phyloP scores from a whole-genome alignment of 257 asterid genomes.

The Osmanthus fragrans region DNA sequence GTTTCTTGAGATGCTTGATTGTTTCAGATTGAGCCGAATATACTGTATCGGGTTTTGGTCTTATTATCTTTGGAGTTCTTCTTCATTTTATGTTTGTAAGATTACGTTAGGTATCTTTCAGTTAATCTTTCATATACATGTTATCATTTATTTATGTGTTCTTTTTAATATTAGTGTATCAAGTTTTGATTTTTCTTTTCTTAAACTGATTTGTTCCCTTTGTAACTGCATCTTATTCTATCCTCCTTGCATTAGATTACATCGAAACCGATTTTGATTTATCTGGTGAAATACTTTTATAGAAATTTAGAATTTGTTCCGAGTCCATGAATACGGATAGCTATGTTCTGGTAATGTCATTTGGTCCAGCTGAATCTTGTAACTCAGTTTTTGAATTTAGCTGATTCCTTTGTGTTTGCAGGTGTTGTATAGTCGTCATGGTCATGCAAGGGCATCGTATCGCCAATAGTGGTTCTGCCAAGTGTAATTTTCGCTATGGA shows the following conservation, averaged over 20 bases:
- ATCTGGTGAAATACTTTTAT: neutral
- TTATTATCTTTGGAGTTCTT: neutral
- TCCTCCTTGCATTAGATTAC: neutral
- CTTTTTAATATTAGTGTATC: neutral
- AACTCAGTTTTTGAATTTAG: neutral
- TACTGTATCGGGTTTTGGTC: neutral
- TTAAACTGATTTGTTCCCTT: too few species aligned
- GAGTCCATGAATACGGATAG: neutral
- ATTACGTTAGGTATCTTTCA: neutral
- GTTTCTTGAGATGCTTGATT: neutral
- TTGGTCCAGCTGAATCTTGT: neutral
- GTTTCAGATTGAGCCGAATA: neutral
- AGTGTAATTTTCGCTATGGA: constrained; percentile 36
- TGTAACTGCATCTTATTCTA: too few species aligned
- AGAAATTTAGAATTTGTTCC: neutral
- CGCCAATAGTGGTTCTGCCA: constrained; percentile 27
- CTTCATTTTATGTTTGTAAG: neutral
- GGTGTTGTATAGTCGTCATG: constrained; percentile 33
- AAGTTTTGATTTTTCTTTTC: too few species aligned
- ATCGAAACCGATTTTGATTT: neutral
- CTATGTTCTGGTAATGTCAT: neutral
- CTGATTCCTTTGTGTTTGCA: constrained; percentile 18
- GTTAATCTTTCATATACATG: too few species aligned
- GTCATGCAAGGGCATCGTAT: constrained; percentile 24
- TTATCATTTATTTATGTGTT: neutral